Percentiles rank a stretch among this genome's conserved stretches.
Evolutionary conservation across 2,329 filamentous ascomycete species (phyloP).

Genomic region (Pseudodiploospora longispora): DNA sequence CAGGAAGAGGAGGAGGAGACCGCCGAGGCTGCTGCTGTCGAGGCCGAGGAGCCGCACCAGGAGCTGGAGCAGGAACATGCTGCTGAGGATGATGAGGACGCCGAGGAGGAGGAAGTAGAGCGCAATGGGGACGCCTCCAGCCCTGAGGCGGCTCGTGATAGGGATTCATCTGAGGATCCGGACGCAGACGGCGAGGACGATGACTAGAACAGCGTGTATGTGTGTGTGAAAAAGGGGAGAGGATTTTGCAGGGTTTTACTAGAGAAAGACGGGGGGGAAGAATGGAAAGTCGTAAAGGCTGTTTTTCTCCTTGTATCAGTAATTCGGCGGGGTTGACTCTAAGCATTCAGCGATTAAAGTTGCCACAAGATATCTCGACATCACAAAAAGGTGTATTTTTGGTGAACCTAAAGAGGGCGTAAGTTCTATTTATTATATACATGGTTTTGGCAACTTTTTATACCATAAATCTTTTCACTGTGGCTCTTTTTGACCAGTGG

Average conservation of each 20-base stretch:
- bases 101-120: slow-evolving; percentile 19
- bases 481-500: too few species aligned
- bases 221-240: too few species aligned
- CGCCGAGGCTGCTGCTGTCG: slow-evolving; percentile 10
- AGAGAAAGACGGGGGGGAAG: too few species aligned
- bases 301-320: neutral
- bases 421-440: too few species aligned
- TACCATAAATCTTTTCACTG: too few species aligned
- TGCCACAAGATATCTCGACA: too few species aligned
- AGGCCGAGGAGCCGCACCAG: slow-evolving; percentile 5
- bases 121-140: slow-evolving; percentile 13
- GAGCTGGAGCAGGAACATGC: slow-evolving; percentile 10
- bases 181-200: slow-evolving; percentile 32
- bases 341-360: too few species aligned
- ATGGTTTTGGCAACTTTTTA: too few species aligned
- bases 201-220: slow-evolving; percentile 5
- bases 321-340: neutral
- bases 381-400: too few species aligned
- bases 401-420: too few species aligned
- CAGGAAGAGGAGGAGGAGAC: slow-evolving; percentile 31
- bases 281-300: neutral
- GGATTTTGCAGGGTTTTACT: too few species aligned
- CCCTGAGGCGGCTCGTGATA: slow-evolving; percentile 15
- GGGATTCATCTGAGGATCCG: slow-evolving; percentile 24
- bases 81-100: slow-evolving; percentile 22